Conservation (phyloP, 2,329 filamentous ascomycete genomes). For the Colletotrichum paranaense region DNA sequence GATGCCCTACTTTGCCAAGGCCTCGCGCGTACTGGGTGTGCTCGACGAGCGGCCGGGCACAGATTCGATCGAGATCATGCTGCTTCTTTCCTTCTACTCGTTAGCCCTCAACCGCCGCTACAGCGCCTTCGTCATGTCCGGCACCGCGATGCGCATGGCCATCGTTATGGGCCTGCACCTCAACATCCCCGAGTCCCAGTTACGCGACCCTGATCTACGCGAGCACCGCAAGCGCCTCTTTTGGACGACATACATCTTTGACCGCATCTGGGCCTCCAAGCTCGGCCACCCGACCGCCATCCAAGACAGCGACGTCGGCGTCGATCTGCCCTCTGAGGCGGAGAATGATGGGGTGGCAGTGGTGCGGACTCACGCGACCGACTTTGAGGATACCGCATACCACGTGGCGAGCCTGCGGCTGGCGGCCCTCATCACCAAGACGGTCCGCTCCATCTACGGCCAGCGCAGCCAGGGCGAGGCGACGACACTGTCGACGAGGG, state of each 20-base stretch:
- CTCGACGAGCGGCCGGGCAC: conserved; percentile 54
- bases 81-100: conserved; percentile 59
- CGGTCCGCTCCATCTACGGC: conserved; percentile 46
- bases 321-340: conserved; percentile 51
- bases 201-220: conserved; percentile 47
- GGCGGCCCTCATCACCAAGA: conserved; percentile 44
- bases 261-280: conserved; percentile 60
- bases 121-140: conserved; percentile 54
- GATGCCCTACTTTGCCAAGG: conserved; percentile 53
- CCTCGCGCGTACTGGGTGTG: conserved; percentile 51
- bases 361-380: conserved; percentile 22
- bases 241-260: conserved; percentile 57
- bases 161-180: conserved; percentile 43
- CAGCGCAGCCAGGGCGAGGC: conserved; percentile 41
- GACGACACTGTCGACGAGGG: conserved; percentile 45
- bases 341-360: too few species aligned
- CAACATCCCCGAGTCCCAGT: conserved; percentile 45
- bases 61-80: conserved; percentile 54
- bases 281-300: conserved; percentile 60
- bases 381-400: conserved; percentile 46
- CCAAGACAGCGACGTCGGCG: conserved; percentile 58
- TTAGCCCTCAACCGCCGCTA: conserved; percentile 56
- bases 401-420: conserved; percentile 50
- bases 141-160: conserved; percentile 55
- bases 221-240: conserved; percentile 54